Conservation (phyloP, 805 yeast species). For the Ogataea dorogensis region DNA sequence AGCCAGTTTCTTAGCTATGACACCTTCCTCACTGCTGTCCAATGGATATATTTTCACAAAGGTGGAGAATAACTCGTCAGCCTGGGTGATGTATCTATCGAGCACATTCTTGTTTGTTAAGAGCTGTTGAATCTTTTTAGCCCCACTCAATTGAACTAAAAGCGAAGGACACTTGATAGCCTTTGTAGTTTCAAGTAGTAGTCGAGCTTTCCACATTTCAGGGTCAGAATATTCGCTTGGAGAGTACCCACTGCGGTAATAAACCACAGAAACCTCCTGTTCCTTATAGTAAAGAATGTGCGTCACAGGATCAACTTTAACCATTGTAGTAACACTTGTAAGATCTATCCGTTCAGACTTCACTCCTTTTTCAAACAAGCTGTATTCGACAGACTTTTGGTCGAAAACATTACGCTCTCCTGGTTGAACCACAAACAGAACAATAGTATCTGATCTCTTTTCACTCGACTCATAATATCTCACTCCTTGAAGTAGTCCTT, state of each 20-base stretch:
- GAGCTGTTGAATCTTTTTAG: slow-evolving; percentile 90
- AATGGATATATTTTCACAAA: slow-evolving; percentile 88
- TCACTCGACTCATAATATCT: slow-evolving; percentile 45
- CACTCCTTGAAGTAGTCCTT: slow-evolving; percentile 69
- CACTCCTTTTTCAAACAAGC: slow-evolving; percentile 54
- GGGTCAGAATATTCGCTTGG: slow-evolving; percentile 74
- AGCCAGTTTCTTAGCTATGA: slow-evolving; percentile 62
- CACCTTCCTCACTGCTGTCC: slow-evolving; percentile 66
- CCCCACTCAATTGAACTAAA: slow-evolving; percentile 86
- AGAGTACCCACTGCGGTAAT: slow-evolving; percentile 85
- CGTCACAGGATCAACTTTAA: slow-evolving; percentile 44
- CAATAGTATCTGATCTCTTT: slow-evolving; percentile 42
- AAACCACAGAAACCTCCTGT: slow-evolving; percentile 82
- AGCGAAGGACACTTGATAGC: slow-evolving; percentile 93
- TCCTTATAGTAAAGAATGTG: slow-evolving; percentile 53
- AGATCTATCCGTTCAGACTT: slow-evolving; percentile 67
- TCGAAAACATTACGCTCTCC: slow-evolving; percentile 88
- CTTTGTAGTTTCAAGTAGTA: slow-evolving; percentile 62
- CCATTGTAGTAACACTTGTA: slow-evolving; percentile 48
- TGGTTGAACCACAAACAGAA: slow-evolving; percentile 79
- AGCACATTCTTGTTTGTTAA: slow-evolving; percentile 58
- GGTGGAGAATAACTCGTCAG: slow-evolving; percentile 46
- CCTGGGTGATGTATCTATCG: slow-evolving; percentile 39
- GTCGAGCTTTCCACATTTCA: slow-evolving; percentile 75
- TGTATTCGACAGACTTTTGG: slow-evolving; percentile 80